Conservation (phyloP, 371 early-diverging fungal genomes). For the Conidiobolus incongruus region DNA sequence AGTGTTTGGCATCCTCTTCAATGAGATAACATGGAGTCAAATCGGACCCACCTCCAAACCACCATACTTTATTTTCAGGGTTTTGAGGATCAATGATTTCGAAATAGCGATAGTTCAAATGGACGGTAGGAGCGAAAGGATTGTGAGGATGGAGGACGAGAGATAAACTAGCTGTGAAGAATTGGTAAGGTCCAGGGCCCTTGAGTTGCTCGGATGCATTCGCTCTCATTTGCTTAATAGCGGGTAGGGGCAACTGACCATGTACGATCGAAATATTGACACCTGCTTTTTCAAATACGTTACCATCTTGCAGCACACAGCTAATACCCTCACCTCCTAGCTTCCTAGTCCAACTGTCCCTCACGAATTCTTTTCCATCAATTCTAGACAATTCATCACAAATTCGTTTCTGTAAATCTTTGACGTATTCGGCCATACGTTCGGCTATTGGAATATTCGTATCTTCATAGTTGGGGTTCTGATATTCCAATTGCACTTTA, state of each 20-base stretch:
- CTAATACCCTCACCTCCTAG: slow-evolving; percentile 82
- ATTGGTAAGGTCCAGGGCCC: slow-evolving; percentile 24
- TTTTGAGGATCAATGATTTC: slow-evolving; percentile 41
- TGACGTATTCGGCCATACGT: slow-evolving; percentile 59
- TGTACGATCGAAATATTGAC: slow-evolving; percentile 63
- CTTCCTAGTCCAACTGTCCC: slow-evolving; percentile 54
- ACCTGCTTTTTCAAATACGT: slow-evolving; percentile 88
- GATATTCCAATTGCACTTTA: neutral
- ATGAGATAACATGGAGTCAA: slow-evolving; percentile 58
- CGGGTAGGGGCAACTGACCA: slow-evolving; percentile 45
- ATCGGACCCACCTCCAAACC: slow-evolving; percentile 81
- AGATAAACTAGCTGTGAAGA: slow-evolving; percentile 81
- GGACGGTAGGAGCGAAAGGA: slow-evolving; percentile 87
- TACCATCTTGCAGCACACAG: slow-evolving; percentile 76
- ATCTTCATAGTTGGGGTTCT: slow-evolving; percentile 6
- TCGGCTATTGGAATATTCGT: slow-evolving; percentile 60
- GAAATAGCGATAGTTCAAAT: slow-evolving; percentile 93
- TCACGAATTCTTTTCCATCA: slow-evolving; percentile 40
- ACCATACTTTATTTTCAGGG: slow-evolving; percentile 36
- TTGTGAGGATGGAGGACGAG: slow-evolving; percentile 88
- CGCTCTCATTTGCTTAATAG: slow-evolving; percentile 49
- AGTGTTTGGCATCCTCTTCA: slow-evolving; percentile 56
- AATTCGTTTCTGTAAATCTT: slow-evolving; percentile 46
- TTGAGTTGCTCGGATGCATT: slow-evolving; percentile 34
- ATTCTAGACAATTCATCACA: slow-evolving; percentile 25